Evolutionary conservation across 2,329 filamentous ascomycete species (phyloP).

Genomic region (Ophiostoma ips): DNA sequence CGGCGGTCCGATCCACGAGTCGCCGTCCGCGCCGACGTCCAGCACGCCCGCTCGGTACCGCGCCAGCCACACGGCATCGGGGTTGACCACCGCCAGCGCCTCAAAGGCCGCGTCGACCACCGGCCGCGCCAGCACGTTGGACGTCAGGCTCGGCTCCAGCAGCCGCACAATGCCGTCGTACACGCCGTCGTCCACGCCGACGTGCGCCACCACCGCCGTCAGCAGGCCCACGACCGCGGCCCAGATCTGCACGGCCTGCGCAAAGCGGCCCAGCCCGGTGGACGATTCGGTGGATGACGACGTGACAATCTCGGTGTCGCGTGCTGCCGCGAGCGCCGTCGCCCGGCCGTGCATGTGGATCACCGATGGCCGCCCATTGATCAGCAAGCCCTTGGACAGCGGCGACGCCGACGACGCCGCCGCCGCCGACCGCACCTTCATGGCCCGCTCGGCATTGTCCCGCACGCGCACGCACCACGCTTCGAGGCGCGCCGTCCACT

Average conservation of each 20-base stretch:
- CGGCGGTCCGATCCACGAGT: conserved; percentile 8
- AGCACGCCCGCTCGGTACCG: conserved; percentile 24
- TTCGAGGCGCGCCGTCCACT: conserved; percentile 39
- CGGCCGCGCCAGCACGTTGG: conserved; percentile 20
- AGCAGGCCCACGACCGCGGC: conserved; percentile 46
- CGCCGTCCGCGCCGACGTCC: conserved; percentile 22
- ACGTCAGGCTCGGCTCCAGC: conserved; percentile 31
- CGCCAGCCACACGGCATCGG: conserved; percentile 64
- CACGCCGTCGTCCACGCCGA: conserved; percentile 50
- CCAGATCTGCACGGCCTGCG: conserved; percentile 51
- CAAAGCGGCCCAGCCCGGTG: conserved; percentile 38
- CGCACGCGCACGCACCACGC: conserved; percentile 24
- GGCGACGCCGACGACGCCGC: background rate
- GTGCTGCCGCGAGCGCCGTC: background rate
- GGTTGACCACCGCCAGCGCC: conserved; percentile 50
- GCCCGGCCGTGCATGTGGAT: conserved; percentile 3
- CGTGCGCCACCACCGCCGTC: conserved; percentile 44
- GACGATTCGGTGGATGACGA: background rate
- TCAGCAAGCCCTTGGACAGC: background rate
- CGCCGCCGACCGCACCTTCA: conserved; percentile 1
- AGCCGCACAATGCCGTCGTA: conserved; percentile 60
- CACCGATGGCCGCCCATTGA: conserved; percentile 3
- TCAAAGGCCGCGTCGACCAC: conserved; percentile 33
- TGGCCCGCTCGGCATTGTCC: conserved; percentile 26
- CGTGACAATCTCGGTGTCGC: background rate